Evolutionary conservation across 345 rosid species (phyloP).

Genomic region (Lepidium africanum): DNA sequence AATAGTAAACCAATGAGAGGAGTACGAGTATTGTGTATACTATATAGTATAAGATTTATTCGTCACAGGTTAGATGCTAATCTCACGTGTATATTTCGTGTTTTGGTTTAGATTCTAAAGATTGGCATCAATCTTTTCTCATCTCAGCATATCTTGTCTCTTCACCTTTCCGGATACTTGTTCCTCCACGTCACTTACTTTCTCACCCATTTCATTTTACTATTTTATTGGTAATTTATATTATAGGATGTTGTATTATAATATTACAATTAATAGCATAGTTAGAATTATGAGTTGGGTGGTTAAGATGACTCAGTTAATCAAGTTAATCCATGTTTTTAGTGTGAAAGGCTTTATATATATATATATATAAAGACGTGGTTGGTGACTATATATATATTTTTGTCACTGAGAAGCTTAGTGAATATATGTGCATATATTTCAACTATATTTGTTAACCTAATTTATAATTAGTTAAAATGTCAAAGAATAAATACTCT

Average conservation of each 20-base stretch:
- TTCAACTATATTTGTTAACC: neutral
- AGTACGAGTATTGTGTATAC: neutral
- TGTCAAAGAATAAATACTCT: constrained; percentile 10
- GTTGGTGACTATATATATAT: no score
- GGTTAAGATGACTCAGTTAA: fast-evolving
- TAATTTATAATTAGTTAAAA: neutral
- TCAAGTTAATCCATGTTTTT: no score
- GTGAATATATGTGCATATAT: neutral
- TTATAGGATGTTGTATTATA: no score
- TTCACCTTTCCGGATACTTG: constrained; percentile 18
- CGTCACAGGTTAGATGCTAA: neutral
- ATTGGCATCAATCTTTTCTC: constrained; percentile 23
- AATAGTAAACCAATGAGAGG: neutral
- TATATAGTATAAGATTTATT: neutral
- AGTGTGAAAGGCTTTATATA: no score
- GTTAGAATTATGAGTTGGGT: no score
- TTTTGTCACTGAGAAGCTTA: no score
- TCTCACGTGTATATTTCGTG: constrained; percentile 16
- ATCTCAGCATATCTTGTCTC: constrained; percentile 18
- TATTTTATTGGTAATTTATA: no score
- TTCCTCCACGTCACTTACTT: constrained; percentile 11
- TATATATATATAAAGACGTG: no score
- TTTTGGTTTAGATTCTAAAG: constrained; percentile 1
- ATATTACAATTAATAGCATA: no score
- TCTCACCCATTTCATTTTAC: neutral